These are phyloP conservation scores for Pueraria montana DNA, from an alignment of 306 rosid species.

Conservation along the genomic window DNA sequence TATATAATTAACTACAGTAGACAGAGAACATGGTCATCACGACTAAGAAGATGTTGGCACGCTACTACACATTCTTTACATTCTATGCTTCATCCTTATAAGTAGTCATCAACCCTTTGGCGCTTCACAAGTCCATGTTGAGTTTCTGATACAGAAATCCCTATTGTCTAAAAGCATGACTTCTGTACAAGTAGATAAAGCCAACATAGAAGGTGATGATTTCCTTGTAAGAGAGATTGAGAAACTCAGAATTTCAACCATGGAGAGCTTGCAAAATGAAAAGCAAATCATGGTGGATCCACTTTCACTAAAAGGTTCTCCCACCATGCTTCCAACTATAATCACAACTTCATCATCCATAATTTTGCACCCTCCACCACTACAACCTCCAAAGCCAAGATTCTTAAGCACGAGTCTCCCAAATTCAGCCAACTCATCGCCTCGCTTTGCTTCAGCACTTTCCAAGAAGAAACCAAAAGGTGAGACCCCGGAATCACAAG, in stretches of 20 bases:
- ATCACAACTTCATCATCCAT: conserved; percentile 46
- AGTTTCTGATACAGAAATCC: conserved; percentile 43
- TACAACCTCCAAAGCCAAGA: conserved; percentile 66
- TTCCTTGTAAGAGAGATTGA: conserved; percentile 7
- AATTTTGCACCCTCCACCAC: conserved; percentile 59
- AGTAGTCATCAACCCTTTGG: conserved; percentile 36
- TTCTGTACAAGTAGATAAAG: neutral
- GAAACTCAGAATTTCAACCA: conserved; percentile 30
- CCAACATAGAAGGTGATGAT: conserved; percentile 5
- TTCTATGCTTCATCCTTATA: conserved; percentile 39
- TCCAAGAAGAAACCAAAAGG: conserved; percentile 58
- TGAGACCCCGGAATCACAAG: conserved; percentile 51
- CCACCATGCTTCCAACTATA: conserved; percentile 42
- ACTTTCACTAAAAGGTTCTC: conserved; percentile 61
- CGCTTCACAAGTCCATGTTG: conserved; percentile 47
- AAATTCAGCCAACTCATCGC: conserved; percentile 72
- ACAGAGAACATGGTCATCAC: conserved; percentile 64
- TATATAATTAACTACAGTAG: conserved; percentile 21
- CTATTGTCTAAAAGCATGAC: conserved; percentile 15
- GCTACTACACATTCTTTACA: conserved; percentile 45
- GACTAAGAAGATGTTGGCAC: conserved; percentile 53
- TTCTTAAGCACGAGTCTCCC: conserved; percentile 86
- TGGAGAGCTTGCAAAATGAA: conserved; percentile 61
- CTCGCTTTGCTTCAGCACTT: conserved; percentile 47
- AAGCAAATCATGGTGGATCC: conserved; percentile 88